Conservation (phyloP, 305 asterid species). For the Withania somnifera region DNA sequence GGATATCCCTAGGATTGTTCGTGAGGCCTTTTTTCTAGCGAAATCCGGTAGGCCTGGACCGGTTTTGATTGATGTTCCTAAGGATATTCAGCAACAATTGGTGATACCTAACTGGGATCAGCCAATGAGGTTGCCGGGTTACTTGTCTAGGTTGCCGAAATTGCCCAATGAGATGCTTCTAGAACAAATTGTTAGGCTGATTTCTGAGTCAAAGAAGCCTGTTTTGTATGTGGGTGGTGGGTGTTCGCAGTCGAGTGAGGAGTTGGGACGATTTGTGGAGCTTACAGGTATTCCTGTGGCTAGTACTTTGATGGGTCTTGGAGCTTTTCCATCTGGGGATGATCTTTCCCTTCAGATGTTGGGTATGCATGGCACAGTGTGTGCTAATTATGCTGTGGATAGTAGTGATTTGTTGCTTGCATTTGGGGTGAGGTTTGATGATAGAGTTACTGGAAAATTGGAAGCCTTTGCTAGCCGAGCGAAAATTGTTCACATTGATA, state of each 20-base stretch:
- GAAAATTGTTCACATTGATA: conserved; percentile 42
- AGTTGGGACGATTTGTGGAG: conserved; percentile 29
- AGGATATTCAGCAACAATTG: conserved; percentile 33
- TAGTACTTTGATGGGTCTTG: conserved; percentile 39
- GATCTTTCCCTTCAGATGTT: conserved; percentile 29
- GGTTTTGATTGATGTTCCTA: conserved; percentile 34
- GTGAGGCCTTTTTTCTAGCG: conserved; percentile 34
- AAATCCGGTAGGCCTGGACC: conserved; percentile 35
- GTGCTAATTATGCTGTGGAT: conserved; percentile 36
- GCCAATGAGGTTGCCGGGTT: conserved; percentile 24
- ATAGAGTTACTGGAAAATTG: conserved; percentile 39
- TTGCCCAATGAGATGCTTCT: conserved; percentile 17
- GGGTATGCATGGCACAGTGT: conserved; percentile 38
- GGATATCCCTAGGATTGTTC: conserved; percentile 34
- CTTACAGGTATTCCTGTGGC: conserved; percentile 35
- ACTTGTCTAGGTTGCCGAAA: conserved; percentile 27
- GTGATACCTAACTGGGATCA: conserved; percentile 38
- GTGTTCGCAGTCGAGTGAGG: conserved; percentile 30
- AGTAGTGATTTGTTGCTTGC: conserved; percentile 38
- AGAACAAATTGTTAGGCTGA: conserved; percentile 24
- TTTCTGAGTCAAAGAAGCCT: conserved; percentile 28
- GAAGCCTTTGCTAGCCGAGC: conserved; percentile 43
- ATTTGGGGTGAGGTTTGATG: conserved; percentile 40
- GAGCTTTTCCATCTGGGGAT: conserved; percentile 33
- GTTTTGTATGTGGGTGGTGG: conserved; percentile 42